Percentiles rank a stretch among this genome's conserved stretches.
Evolutionary conservation across 106 monocot genomes (phyloP).

Genomic region (Platanthera guangdongensis): DNA sequence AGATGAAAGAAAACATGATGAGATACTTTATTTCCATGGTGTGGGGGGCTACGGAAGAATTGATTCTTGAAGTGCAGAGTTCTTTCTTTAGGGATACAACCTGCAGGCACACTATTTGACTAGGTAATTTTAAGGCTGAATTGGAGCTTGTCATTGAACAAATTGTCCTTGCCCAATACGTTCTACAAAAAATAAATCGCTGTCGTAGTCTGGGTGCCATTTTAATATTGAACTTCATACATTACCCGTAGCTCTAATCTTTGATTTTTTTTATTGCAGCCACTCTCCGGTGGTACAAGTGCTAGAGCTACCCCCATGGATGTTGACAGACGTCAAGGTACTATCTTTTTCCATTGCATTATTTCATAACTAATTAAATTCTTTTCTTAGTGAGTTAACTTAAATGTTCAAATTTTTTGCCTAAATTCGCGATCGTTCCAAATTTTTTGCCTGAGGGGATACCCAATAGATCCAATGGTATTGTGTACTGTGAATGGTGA

Average conservation of each 20-base stretch:
- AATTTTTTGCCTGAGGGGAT: neutral
- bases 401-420: neutral
- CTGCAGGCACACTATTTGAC: neutral
- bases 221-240: neutral
- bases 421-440: neutral
- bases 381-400: neutral
- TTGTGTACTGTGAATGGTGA: neutral
- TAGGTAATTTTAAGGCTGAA: neutral
- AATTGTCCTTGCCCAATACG: neutral
- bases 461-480: neutral
- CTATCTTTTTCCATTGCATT: neutral
- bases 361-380: neutral
- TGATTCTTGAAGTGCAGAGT: too few relatives aligned
- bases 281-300: slow-evolving; percentile 26
- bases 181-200: neutral
- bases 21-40: too few relatives aligned
- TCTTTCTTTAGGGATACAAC: neutral
- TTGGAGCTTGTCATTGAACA: neutral
- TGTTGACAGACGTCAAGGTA: slow-evolving; percentile 41
- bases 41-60: too few relatives aligned
- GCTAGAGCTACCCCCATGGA: slow-evolving; percentile 34
- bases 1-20: too few relatives aligned
- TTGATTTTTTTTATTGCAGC: slow-evolving; percentile 22
- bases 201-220: neutral
- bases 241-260: neutral